These are phyloP conservation scores for Podospora australis DNA, from an alignment of 495 filamentous ascomycete species.

Conservation along the genomic window DNA sequence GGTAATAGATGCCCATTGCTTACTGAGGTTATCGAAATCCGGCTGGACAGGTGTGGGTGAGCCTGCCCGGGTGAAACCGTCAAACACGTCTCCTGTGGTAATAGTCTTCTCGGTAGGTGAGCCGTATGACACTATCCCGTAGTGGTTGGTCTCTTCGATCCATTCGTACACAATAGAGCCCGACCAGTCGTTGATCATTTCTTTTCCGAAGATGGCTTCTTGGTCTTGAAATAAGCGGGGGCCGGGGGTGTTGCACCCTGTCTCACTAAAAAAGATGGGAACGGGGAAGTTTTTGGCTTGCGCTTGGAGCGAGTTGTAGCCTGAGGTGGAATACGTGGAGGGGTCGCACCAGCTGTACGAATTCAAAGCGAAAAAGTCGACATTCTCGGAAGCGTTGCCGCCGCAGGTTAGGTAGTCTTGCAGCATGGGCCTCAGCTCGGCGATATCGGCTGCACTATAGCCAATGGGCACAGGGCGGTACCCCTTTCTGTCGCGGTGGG, in stretches of 20 bases:
- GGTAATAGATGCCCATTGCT: conserved; percentile 65
- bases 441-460: conserved; percentile 86
- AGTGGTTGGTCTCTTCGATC: conserved; percentile 80
- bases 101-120: conserved; percentile 40
- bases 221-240: conserved; percentile 76
- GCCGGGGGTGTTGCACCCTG: conserved; percentile 60
- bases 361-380: conserved; percentile 83
- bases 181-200: conserved; percentile 73
- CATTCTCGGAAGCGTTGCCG: conserved; percentile 55
- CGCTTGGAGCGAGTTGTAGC: conserved; percentile 60
- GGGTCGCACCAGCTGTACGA: conserved; percentile 84
- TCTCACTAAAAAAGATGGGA: conserved; percentile 83
- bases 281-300: conserved; percentile 50
- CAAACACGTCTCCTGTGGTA: conserved; percentile 47
- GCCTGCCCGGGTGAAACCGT: conserved; percentile 63
- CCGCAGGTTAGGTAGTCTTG: conserved; percentile 85
- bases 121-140: conserved; percentile 79
- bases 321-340: conserved; percentile 56
- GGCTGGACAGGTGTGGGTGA: conserved; percentile 68
- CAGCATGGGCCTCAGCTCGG: conserved; percentile 72
- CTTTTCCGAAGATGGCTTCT: conserved; percentile 60
- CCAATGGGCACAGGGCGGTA: conserved; percentile 81
- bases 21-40: conserved; percentile 72
- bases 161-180: conserved; percentile 86
- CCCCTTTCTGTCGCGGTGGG: conserved; percentile 66